Percentiles rank a stretch among this genome's conserved stretches.
Conservation (phyloP, 2,329 filamentous ascomycete genomes). For the Colletotrichum liriopes region DNA sequence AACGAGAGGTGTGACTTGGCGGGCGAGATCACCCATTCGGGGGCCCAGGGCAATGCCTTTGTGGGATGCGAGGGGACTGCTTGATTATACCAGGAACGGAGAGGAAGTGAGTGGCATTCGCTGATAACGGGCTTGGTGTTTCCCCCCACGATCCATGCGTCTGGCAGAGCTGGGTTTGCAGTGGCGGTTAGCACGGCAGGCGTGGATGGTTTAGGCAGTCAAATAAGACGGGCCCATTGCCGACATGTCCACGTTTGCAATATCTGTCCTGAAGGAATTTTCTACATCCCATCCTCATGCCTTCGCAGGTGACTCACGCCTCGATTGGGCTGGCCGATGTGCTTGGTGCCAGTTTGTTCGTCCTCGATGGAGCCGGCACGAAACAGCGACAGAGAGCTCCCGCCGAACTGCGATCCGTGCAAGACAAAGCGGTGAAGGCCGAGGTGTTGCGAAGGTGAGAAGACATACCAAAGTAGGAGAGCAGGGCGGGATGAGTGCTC, state of each 20-base stretch:
- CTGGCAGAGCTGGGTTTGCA: conserved; percentile 1
- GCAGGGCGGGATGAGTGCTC: neutral
- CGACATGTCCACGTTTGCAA: neutral
- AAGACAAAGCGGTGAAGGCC: conserved; percentile 25
- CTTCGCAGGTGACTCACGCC: neutral
- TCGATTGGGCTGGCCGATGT: neutral
- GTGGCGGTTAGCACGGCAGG: conserved; percentile 27
- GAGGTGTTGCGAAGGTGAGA: conserved; percentile 16
- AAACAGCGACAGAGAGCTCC: conserved; percentile 8
- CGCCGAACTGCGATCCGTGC: conserved; percentile 15
- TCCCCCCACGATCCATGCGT: conserved; percentile 21
- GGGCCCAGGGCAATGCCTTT: conserved; percentile 77
- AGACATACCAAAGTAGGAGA: neutral
- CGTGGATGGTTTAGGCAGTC: conserved; percentile 12
- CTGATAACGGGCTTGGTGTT: conserved; percentile 29
- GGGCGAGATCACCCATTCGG: conserved; percentile 79
- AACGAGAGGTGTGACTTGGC: conserved; percentile 70
- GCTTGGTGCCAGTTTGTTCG: neutral
- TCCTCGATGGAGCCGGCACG: neutral
- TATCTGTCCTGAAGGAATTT: neutral
- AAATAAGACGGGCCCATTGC: conserved; percentile 1
- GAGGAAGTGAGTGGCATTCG: neutral
- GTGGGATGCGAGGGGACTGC: conserved; percentile 66
- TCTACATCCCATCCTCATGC: neutral
- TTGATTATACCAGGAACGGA: neutral